Evolutionary conservation across 176 grass and related monocot genomes (phyloP), one percentile per base, ranked within the genome.

Genomic region (Pharus latifolius): DNA sequence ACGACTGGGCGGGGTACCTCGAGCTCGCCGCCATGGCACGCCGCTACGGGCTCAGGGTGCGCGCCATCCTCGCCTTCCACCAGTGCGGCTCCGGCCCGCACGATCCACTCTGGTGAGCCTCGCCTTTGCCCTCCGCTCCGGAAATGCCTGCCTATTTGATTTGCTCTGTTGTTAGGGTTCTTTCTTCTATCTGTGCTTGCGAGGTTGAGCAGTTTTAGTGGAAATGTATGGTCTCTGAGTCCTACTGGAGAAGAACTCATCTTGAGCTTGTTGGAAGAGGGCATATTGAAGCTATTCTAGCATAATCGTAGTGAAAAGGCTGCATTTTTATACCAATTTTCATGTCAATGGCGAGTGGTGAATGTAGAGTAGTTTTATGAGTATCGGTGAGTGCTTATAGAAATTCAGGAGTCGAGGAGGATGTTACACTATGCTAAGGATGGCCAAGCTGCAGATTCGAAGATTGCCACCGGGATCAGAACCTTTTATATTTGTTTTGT

Each of bases 51-150:
- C 89, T 92, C 81, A 85, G 85, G 35, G 81, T 92, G 58, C 81
- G 89, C 18, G 84, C 84, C 45, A 79, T 88, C 81, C 85, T 92
- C 57, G 84, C 81, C 44, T 92, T 92, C 69, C 89, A 92, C 84
- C 84, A 84, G 63, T 81, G 77, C 62, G 84, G 84, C 66, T 43
- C 73, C 57, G 77, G 78, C 23, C 84, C 81, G 10, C 56, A 80
- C 0, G 84, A 87, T 43, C 81, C 50, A 0, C 52, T 29, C 63
- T 88, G 89, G 89, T 92, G 44, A 74, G 68, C 74, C 63, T 72
- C 55, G 11, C 49, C 55, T 40, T 54, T 40, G 3, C 28, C 47
- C 42, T 10, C 45, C 1, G 47, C 40, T 40, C 18, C 0, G 2
- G 18, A 14, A 11, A 43, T 65, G 40, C 17, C 18, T 11, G 1